Percentiles rank a stretch among this genome's conserved stretches.
Evolutionary conservation across 371 early-diverging fungal genomes (phyloP).

Genomic region (Lichtheimia hyalospora): DNA sequence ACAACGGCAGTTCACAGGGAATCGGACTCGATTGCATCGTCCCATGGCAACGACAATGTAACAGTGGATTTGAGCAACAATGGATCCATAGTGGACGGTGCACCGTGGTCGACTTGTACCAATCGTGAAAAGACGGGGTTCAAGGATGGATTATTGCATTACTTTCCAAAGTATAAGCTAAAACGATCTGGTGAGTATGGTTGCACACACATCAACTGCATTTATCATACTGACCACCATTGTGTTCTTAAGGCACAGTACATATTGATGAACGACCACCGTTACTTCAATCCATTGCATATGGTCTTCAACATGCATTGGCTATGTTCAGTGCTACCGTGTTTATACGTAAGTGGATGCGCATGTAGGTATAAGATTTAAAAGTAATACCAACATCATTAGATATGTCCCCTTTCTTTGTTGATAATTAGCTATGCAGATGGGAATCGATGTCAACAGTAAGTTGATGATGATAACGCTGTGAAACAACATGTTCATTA

Average conservation of each 20-base stretch:
- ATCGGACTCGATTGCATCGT: not conserved
- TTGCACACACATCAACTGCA: not conserved
- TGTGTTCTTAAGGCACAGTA: slow-evolving; percentile 25
- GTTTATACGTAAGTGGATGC: slow-evolving; percentile 21
- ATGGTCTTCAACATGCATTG: slow-evolving; percentile 57
- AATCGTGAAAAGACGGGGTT: slow-evolving; percentile 1
- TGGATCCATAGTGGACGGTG: not conserved
- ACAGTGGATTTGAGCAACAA: not conserved
- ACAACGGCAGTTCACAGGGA: not conserved
- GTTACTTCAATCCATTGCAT: slow-evolving; percentile 32
- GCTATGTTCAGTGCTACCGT: slow-evolving; percentile 67
- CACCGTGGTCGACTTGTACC: not conserved
- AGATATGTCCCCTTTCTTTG: no score
- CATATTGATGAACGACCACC: slow-evolving; percentile 52
- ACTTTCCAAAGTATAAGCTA: slow-evolving; percentile 33
- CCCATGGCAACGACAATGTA: not conserved
- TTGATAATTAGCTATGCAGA: slow-evolving; percentile 34
- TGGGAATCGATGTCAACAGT: slow-evolving; percentile 61
- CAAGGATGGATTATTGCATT: slow-evolving; percentile 10
- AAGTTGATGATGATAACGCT: slow-evolving; percentile 6
- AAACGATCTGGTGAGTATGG: slow-evolving; percentile 17
- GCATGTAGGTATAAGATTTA: no score
- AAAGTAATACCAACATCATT: no score
- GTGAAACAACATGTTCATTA: not conserved
- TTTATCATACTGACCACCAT: not conserved